Evolutionary conservation across 2,329 filamentous ascomycete species (phyloP), one percentile per base, ranked within the genome.

Genomic region (Aspergillus pseudoviridinutans): DNA sequence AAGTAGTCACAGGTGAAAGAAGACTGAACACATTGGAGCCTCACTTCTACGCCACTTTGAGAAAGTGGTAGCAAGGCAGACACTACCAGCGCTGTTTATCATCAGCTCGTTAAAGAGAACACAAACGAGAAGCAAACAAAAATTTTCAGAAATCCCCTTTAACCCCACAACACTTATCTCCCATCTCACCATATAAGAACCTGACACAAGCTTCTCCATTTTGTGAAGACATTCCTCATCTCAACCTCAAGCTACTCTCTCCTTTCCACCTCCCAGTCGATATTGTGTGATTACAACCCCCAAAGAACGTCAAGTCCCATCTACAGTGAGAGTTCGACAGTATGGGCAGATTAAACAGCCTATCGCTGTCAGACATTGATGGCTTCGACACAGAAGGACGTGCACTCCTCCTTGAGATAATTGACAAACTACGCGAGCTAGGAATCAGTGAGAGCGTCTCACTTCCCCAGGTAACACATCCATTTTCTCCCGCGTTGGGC

Each of bases 381-480:
- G 71, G 68, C 61, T 57, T 69, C 3, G 65, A 74, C 46, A 61
- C 59, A 32, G 56, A 59, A 27, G 55, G 61, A 28, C 56, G 61
- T 14, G 50, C 58, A 8, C 49, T 28, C 2, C 50, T 65, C 9
- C 63, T 68, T 2, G 59, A 51, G 6, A 58, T 57, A 32, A 67
- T 71, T 3, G 70, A 71, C 51, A 62, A 63, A 47, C 56, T 71
- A 7, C 64, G 68, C 35, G 68, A 68, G 50, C 57, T 69, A 1
- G 67, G 65, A 8, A 56, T 72, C 25, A 65, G 65, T 44, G 66
- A 72, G 38, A 64, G 65, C 46, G 58, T 71, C 7, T 66, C 64
- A 3, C 61, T 73, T 10, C 71, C 69, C 0, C 67, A 73, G 63
- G 69, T 71, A 53, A 53, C 38, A 42, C 38, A 20, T 42, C 17